phyloP scores from a whole-genome alignment of 192 early-diverging fungal genomes.

The Lunasporangiospora selenospora region DNA sequence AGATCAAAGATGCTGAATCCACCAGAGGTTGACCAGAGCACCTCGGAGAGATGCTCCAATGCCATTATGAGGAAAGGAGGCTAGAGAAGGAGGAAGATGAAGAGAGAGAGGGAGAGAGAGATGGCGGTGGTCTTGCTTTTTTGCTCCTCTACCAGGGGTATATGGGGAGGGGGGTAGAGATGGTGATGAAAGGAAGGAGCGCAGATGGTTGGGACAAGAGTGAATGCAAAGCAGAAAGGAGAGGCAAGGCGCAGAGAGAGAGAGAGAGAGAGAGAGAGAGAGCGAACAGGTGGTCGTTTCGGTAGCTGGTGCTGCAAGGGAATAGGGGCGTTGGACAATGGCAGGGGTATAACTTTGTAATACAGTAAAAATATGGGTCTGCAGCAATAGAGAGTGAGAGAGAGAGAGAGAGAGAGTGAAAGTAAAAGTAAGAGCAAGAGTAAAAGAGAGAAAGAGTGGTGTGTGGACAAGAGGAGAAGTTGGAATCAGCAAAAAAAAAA shows the following conservation, averaged over 20 bases:
- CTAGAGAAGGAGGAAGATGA: not conserved
- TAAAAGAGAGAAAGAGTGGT: not conserved
- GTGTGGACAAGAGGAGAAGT: not conserved
- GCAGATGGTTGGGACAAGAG: not conserved
- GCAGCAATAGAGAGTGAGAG: not conserved
- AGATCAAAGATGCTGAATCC: constrained; percentile 30
- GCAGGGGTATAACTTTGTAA: too few relatives aligned
- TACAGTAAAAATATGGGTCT: too few relatives aligned
- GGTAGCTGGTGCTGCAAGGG: too few relatives aligned
- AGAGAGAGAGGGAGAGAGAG: not conserved
- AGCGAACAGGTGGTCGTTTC: not conserved
- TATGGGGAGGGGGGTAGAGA: not conserved
- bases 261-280: not conserved
- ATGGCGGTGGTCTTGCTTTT: not conserved
- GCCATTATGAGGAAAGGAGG: too few relatives aligned
- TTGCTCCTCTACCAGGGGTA: too few relatives aligned
- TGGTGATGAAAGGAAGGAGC: not conserved
- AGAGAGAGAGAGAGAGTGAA: not conserved
- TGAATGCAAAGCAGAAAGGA: not conserved
- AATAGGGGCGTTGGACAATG: too few relatives aligned
- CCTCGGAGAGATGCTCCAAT: constrained; percentile 43
- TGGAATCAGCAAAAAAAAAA: not conserved
- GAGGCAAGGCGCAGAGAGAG: not conserved
- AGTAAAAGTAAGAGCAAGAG: not conserved
- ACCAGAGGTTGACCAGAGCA: constrained; percentile 44